Evolutionary conservation across 2,329 filamentous ascomycete species (phyloP).

Genomic region (Fusarium sp.): DNA sequence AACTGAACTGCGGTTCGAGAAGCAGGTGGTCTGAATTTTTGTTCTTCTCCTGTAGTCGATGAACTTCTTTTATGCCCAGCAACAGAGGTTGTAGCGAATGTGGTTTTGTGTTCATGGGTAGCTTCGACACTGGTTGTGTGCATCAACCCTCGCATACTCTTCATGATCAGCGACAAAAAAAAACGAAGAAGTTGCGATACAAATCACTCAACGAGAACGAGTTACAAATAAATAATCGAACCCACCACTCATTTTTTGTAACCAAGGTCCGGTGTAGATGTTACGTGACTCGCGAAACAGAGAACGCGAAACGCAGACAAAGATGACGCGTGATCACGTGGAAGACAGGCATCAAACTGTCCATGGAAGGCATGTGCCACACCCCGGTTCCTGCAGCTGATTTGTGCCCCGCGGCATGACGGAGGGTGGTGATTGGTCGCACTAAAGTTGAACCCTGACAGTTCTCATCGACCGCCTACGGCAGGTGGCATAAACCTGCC

Average conservation of each 20-base stretch:
- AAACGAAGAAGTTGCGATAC: neutral
- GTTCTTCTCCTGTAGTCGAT: conserved; percentile 43
- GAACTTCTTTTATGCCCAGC: conserved; percentile 64
- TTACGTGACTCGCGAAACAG: conserved; percentile 25
- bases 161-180: conserved; percentile 50
- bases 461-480: conserved; percentile 43
- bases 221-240: neutral
- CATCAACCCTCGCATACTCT: conserved; percentile 57
- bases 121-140: conserved; percentile 67
- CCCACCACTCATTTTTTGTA: neutral
- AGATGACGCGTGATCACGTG: conserved; percentile 46
- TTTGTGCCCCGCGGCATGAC: conserved; percentile 51
- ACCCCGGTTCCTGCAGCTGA: conserved; percentile 48
- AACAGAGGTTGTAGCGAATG: conserved; percentile 56
- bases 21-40: conserved; percentile 12
- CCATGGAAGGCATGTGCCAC: neutral
- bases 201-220: conserved; percentile 1
- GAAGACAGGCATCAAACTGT: neutral
- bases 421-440: conserved; percentile 40
- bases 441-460: conserved; percentile 42
- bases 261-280: neutral
- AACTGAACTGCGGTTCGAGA: conserved; percentile 47
- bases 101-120: conserved; percentile 56
- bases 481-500: conserved; percentile 40
- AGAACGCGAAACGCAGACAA: neutral